Base-by-base conservation (phyloP, 495 filamentous ascomycete species). In the Podospora pseudopauciseta region DNA sequence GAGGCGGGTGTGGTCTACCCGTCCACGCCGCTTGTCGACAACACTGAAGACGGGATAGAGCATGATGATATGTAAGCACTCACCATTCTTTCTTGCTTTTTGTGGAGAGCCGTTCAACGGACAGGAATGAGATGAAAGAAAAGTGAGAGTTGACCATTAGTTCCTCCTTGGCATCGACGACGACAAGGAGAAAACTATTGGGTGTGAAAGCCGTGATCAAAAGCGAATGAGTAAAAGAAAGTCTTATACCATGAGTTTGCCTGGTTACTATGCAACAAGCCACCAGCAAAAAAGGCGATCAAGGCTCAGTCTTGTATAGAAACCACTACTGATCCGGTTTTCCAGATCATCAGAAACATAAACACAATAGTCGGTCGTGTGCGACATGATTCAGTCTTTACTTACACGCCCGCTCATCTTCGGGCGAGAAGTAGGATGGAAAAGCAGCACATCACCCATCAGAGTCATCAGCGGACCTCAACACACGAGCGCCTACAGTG, bases 391-490 rank as follows among this genome's bases (percentile, higher is more conserved):
- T 11, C 26, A 67, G 62, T 65, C 19, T 34, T 16, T 32, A 62
- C 39, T 4, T 55, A n/a, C 26, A 49, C 13, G 63, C 59, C 58
- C 61, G 61, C 34, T 55, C 34, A 62, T 65, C 30, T 34, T 28
- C 39, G 39, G 39, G 39, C 39, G 39, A 49, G 39, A 49, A 49
- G 15, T 49, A 49, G 39, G 39, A 49, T 49, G 39, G 39, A 49
- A 16, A 49, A 49, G 39, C 39, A 49, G 30, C 39, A 49, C 39
- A 49, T 49, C 39, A 49, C 15, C 9, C 39, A 49, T 49, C 39
- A 49, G 0, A 58, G 23, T 67, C 72, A 70, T 76, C 74, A 74
- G 70, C 70, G 67, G 72, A 73, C 65, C 69, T 60, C 11, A 18
- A 62, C 44, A 39, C 23, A 49, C 39, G 39, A 49, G 39, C 39